Evolutionary conservation across 768 basidiomycete species (phyloP), one percentile per base, ranked within the genome.

Genomic region (Mycena latifolia): DNA sequence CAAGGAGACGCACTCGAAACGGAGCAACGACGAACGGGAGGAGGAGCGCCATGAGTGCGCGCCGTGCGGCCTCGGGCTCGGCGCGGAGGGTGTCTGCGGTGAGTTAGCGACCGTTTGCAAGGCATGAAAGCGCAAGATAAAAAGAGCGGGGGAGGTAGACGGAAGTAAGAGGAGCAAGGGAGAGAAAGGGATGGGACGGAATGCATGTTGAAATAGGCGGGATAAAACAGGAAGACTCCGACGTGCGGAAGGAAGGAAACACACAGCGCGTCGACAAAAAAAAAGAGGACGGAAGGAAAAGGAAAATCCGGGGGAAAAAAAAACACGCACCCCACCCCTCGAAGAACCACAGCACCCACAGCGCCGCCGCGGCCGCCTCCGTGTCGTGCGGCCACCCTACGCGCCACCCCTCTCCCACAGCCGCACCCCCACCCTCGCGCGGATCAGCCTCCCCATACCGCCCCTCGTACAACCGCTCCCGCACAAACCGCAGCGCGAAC

Each of bases 1-100:
- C n/a, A n/a, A n/a, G n/a, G n/a, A n/a, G n/a, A 64, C 63, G 10
- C 54, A 69, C 67, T 39, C 67, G 67, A 52, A 64, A 69, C 63
- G 59, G 63, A n/a, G 50, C 63, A 2, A 47, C 58, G 12, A 69
- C 59, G 3, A 69, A 45, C 25, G 67, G 67, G 10, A 65, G 43
- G 12, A 69, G 39, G 9, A 64, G 67, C 4, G 7, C 27, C 63
- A 64, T 57, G 48, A 65, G 22, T 17, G 56, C 27, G n/a, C 59
- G 52, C 18, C 63, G 67, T 1, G 55, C 35, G 9, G 28, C 12
- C 29, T 69, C 67, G 24, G 58, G 43, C 53, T 69, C 67, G 5
- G 67, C 58, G 48, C 35, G 22, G 43, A 45, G 43, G 43, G 43
- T 45, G 43, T 45, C 43, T 39, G 15, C 15, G 5, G n/a, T n/a